Base-by-base conservation (phyloP, 176 grass and related monocot species). In the Oryza australiensis region DNA sequence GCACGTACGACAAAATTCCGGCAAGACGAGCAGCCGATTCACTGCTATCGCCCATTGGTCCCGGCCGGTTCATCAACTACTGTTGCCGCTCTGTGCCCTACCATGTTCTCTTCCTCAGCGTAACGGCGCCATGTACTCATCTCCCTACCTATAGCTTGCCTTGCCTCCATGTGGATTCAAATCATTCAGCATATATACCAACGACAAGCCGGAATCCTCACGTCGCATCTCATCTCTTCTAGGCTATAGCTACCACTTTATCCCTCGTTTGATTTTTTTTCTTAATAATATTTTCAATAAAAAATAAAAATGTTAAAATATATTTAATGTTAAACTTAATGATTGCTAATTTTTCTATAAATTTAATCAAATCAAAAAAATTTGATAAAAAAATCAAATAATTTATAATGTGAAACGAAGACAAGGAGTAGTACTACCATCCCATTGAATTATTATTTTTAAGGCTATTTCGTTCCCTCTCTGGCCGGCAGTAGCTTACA, bases 401-500 rank as follows among this genome's bases (percentile, higher is more conserved):
- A 29, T 29, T 29, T 2, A 29, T 29, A 29, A 29, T 29, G 2
- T 29, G 29, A 29, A 29, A 29, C 2, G 29, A 2, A 29, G 29
- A 2, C 34, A 35, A 45, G 48, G 0, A 51, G 15, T 51, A 45
- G 46, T 53, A 14, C 45, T 48, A 53, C 49, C 49, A 5, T 15
- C 49, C 49, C 49, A 53, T 20, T 22, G 16, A 1, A 8, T 7
- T 34, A 0, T 35, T 35, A 5, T 53, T 55, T 51, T 20, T 20
- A 5, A 20, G 4, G 16, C 48, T 51, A 8, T 22, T 59, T 59
- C 53, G 49, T 53, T 59, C 45, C 32, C 22, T 49, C n/a, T 48
- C 70, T 7, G 24, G 82, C 82, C 73, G 30, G 67, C 80, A 15
- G 80, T 73, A 78, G 62, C 68, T 66, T 73, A 74, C 86, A 79